Evolutionary conservation across 2,329 filamentous ascomycete genomes (phyloP).

Genomic region (Pseudopyrenochaeta lycopersici): DNA sequence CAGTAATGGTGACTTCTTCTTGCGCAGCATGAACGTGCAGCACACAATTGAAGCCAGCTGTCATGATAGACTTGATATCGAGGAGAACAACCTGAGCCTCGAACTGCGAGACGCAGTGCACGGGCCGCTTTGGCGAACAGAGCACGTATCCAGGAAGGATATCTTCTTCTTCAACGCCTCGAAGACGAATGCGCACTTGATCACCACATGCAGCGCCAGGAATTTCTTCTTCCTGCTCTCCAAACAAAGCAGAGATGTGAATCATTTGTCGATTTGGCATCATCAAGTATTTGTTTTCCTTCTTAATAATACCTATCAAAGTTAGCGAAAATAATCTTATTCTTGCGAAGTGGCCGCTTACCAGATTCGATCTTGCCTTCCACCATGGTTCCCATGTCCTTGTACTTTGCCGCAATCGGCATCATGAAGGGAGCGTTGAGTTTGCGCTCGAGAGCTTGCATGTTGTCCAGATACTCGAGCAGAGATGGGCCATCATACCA

Average conservation of each 20-base stretch:
- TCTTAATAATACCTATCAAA: conserved; percentile 77
- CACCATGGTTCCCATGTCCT: conserved; percentile 95
- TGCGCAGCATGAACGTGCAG: conserved; percentile 97
- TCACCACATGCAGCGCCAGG: conserved; percentile 85
- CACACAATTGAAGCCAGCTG: conserved; percentile 96
- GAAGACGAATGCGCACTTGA: conserved; percentile 89
- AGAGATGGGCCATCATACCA: conserved; percentile 93
- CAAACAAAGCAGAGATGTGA: conserved; percentile 85
- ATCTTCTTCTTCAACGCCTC: conserved; percentile 97
- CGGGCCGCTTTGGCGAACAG: conserved; percentile 91
- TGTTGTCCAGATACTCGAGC: conserved; percentile 92
- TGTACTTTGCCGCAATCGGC: conserved; percentile 95
- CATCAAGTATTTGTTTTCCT: conserved; percentile 84
- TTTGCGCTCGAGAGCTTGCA: conserved; percentile 93
- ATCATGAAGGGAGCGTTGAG: conserved; percentile 99
- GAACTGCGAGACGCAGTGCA: conserved; percentile 88
- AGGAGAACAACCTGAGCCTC: conserved; percentile 97
- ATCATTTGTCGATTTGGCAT: conserved; percentile 93
- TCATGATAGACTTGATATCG: conserved; percentile 92
- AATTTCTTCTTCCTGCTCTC: conserved; percentile 95
- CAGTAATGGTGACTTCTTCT: conserved; percentile 92
- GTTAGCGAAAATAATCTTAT: not conserved
- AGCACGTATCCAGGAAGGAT: conserved; percentile 95
- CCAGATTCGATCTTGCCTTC: conserved; percentile 96
- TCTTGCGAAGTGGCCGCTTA: not conserved